Evolutionary conservation across 306 rosid genomes (phyloP), one percentile per base, ranked within the genome.

Genomic region (Trifolium subterraneum): DNA sequence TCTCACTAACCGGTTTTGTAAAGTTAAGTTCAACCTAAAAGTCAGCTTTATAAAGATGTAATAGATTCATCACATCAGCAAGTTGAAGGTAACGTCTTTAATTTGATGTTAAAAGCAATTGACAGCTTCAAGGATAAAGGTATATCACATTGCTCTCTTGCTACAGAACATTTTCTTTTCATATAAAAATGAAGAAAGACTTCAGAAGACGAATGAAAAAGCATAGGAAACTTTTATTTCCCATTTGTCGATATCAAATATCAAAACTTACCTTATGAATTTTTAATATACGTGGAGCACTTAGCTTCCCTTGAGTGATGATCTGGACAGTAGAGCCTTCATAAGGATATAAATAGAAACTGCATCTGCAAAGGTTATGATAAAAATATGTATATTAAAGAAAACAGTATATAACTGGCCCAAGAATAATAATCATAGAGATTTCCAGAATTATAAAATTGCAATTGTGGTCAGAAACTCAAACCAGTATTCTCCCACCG

Each of bases 271-370:
- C 99, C 83, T 94, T 94, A 50, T 92, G 96, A 76, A 92, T 87
- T 88, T 96, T 87, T 85, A 94, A 84, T 74, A 94, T 94, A 58
- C 99, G 96, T 55, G 99, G 99, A 64, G 97, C 99, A 70, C 99
- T 94, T 71, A 94, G 79, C 82, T 92, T 94, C 69, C 99, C 99
- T 86, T 94, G 99, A 15, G 99, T 90, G 73, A 92, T 87, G 80
- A 90, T 90, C 87, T 90, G 99, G 62, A 84, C 78, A 27, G 88
- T 75, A 65, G 99, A 90, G 74, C 96, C 97, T 86, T 94, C 99
- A 60, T 87, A 88, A 64, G 99, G 90, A 77, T 90, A 97, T 76
- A 94, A 88, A 82, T 82, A 94, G 86, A 94, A 94, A 79, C 99
- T 92, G 86, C 99, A 94, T 77, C 99, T 94, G 95, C 87, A 89